These are phyloP conservation scores for Aspergillus viridinutans DNA, from an alignment of 2,329 filamentous ascomycete species.

Conservation along the genomic window DNA sequence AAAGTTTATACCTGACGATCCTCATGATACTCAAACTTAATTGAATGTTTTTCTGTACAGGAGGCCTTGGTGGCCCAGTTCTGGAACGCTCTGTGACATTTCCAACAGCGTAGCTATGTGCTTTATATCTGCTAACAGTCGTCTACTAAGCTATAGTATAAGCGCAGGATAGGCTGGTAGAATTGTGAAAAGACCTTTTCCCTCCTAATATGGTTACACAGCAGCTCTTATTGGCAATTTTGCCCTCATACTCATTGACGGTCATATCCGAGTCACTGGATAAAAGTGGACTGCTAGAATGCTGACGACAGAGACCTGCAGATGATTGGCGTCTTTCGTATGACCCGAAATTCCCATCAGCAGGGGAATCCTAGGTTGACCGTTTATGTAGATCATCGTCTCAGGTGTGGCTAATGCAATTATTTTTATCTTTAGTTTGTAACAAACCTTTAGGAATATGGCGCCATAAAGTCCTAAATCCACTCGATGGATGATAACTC, in stretches of 20 bases:
- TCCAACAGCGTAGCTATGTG: neutral
- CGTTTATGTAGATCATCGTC: neutral
- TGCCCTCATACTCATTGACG: neutral
- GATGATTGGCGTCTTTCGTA: neutral
- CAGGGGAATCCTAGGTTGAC: neutral
- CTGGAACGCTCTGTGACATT: neutral
- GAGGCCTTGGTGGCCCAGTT: neutral
- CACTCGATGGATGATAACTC: neutral
- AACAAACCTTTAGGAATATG: neutral
- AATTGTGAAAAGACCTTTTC: neutral
- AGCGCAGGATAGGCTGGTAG: neutral
- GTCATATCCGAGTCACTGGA: neutral
- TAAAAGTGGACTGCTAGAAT: neutral
- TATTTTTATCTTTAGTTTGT: neutral
- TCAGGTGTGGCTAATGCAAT: neutral
- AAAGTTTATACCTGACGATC: slow-evolving; percentile 16
- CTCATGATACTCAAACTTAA: slow-evolving; percentile 16
- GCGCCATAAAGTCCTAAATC: neutral
- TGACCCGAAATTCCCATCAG: neutral
- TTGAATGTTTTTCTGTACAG: slow-evolving; percentile 11
- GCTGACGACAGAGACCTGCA: neutral
- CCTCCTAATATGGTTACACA: neutral
- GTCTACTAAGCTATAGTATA: neutral
- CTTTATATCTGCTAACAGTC: neutral
- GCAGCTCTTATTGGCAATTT: neutral